Evolutionary conservation across 331 rosid genomes (phyloP).

Genomic region (Pyracantha coccinea): DNA sequence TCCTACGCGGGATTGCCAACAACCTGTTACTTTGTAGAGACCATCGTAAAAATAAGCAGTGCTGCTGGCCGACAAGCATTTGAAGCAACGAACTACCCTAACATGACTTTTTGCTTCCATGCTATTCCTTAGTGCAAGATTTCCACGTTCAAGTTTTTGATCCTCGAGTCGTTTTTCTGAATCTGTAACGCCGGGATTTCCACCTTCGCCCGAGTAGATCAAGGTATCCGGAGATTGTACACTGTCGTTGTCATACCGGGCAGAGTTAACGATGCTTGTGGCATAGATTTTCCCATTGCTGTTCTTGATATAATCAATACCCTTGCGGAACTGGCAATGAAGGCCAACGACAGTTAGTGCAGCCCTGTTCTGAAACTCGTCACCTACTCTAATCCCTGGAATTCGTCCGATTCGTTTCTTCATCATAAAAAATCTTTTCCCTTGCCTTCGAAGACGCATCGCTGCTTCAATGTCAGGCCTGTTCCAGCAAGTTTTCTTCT

Average conservation of each 20-base stretch:
- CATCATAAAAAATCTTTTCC: conserved; percentile 10
- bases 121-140: conserved; percentile 44
- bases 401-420: conserved; percentile 21
- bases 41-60: conserved; percentile 29
- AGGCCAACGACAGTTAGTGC: conserved; percentile 43
- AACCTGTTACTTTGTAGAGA: conserved; percentile 25
- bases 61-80: too few species aligned
- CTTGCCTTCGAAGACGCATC: not conserved
- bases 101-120: conserved; percentile 24
- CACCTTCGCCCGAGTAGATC: conserved; percentile 41
- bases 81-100: conserved; percentile 25
- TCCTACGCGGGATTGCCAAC: not conserved
- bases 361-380: conserved; percentile 1
- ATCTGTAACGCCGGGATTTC: not conserved
- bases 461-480: conserved; percentile 5
- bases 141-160: not conserved
- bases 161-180: not conserved
- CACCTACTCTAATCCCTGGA: conserved; percentile 29
- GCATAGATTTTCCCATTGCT: conserved; percentile 13
- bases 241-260: conserved; percentile 15
- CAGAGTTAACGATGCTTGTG: conserved; percentile 36
- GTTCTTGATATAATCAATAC: conserved; percentile 35
- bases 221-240: conserved; percentile 1
- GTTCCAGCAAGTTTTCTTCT: not conserved
- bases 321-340: conserved; percentile 14